Evolutionary conservation across 1,284 basidiomycete species (phyloP).

Genomic region (Mixia osmundae): DNA sequence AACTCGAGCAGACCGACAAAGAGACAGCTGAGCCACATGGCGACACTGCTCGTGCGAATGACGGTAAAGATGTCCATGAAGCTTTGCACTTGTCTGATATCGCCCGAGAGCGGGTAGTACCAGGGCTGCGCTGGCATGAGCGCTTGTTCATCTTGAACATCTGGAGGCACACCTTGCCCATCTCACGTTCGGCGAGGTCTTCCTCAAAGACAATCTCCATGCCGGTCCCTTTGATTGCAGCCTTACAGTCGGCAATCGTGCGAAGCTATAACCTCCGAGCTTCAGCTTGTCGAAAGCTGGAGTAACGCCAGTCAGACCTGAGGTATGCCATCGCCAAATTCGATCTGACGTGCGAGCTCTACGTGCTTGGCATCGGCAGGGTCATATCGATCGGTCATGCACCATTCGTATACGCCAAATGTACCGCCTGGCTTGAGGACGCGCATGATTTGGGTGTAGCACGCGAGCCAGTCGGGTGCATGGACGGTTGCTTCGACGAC

Average conservation of each 20-base stretch:
- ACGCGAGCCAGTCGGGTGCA: constrained; percentile 82
- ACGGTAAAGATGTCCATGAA: constrained; percentile 45
- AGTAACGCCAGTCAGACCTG: too few species aligned
- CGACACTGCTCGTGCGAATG: constrained; percentile 72
- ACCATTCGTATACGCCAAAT: constrained; percentile 66
- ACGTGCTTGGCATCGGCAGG: constrained; percentile 63
- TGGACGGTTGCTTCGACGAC: constrained; percentile 97
- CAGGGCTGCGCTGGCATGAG: constrained; percentile 4
- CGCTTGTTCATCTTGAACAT: too few species aligned
- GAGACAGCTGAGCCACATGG: constrained; percentile 63
- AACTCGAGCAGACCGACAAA: constrained; percentile 54
- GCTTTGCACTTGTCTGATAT: constrained; percentile 68
- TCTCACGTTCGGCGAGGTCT: constrained; percentile 59
- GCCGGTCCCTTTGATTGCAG: constrained; percentile 62
- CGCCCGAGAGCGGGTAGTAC: constrained; percentile 17
- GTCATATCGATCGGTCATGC: constrained; percentile 92
- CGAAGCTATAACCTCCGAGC: too few species aligned
- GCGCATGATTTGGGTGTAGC: constrained; percentile 80
- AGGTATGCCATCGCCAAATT: constrained; percentile 82
- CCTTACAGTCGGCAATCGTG: constrained; percentile 40
- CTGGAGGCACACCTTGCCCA: constrained; percentile 9
- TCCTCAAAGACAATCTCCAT: constrained; percentile 80
- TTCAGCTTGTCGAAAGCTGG: too few species aligned
- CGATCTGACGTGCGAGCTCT: constrained; percentile 51
- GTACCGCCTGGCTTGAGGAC: constrained; percentile 91